These are phyloP conservation scores for Irpex lacteus DNA, from an alignment of 1,284 basidiomycete genomes.

Conservation along the genomic window DNA sequence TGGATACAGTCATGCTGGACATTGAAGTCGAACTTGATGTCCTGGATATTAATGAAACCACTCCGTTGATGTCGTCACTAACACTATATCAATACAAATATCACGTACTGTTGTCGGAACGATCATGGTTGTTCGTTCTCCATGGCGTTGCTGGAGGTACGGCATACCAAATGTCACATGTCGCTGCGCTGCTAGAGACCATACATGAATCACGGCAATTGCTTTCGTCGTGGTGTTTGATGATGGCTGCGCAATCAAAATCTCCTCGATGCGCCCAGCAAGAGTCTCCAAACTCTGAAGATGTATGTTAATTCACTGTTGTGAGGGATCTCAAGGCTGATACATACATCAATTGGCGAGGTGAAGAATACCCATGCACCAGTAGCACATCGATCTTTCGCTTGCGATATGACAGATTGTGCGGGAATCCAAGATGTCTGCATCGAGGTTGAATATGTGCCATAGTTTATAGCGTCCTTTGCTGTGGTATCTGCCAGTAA, in stretches of 20 bases:
- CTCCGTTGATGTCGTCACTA: neutral
- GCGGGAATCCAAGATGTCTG: neutral
- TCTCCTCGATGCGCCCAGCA: neutral
- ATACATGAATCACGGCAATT: neutral
- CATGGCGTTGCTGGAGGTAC: neutral
- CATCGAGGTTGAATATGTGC: neutral
- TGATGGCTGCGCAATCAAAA: neutral
- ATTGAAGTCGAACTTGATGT: constrained; percentile 20
- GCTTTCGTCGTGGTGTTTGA: neutral
- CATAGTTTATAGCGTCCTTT: neutral
- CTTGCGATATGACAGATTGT: constrained; percentile 11
- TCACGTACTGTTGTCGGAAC: constrained; percentile 8
- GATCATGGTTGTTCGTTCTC: neutral
- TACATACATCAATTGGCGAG: neutral
- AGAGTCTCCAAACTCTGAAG: neutral
- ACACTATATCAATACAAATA: neutral
- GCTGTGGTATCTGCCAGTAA: too few species aligned
- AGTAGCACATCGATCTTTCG: constrained; percentile 15
- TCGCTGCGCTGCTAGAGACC: neutral
- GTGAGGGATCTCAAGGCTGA: neutral
- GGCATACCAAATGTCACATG: neutral
- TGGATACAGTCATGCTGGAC: constrained; percentile 20
- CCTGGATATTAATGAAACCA: constrained; percentile 5
- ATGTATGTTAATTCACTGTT: neutral
- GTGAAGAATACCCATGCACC: constrained; percentile 19